Percentiles rank a stretch among this genome's conserved stretches.
Conservation (phyloP, 1,284 basidiomycete genomes). For the Thelephora terrestris region DNA sequence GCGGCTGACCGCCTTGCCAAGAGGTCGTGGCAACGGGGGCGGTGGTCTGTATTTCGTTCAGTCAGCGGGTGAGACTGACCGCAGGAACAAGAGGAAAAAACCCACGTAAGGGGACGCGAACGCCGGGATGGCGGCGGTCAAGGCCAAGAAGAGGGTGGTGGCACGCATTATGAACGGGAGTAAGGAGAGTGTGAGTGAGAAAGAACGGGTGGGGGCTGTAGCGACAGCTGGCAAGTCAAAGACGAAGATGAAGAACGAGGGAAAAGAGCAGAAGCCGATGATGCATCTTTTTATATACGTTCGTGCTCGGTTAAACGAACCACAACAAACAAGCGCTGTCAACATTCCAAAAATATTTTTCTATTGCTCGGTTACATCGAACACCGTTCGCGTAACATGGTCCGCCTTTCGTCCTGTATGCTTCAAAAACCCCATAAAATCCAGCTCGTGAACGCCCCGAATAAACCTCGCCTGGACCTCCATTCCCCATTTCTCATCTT, state of each 20-base stretch:
- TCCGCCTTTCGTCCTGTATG: constrained; percentile 69
- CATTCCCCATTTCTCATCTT: constrained; percentile 42
- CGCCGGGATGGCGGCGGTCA: constrained; percentile 45
- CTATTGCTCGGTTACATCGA: constrained; percentile 40
- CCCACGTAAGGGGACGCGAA: constrained; percentile 52
- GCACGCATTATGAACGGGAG: constrained; percentile 36
- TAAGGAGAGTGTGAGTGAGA: constrained; percentile 26
- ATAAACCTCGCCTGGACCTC: constrained; percentile 70
- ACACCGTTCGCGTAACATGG: constrained; percentile 59
- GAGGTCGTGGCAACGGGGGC: constrained; percentile 41
- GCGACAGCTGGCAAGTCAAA: constrained; percentile 16
- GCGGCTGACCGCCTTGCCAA: constrained; percentile 48
- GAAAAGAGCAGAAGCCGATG: constrained; percentile 4
- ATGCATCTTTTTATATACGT: constrained; percentile 2
- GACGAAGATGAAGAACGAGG: constrained; percentile 8
- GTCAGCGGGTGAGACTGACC: no score
- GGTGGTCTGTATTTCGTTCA: constrained; percentile 37
- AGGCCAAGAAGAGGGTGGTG: constrained; percentile 33
- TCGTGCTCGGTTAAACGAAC: no score
- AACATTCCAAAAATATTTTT: neutral
- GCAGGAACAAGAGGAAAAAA: constrained; percentile 8
- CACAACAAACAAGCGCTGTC: no score
- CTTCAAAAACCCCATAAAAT: constrained; percentile 68
- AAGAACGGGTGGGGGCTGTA: constrained; percentile 27
- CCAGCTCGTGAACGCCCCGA: constrained; percentile 66